Evolutionary conservation across 1,284 basidiomycete species (phyloP).

Genomic region (Cerrena zonata): DNA sequence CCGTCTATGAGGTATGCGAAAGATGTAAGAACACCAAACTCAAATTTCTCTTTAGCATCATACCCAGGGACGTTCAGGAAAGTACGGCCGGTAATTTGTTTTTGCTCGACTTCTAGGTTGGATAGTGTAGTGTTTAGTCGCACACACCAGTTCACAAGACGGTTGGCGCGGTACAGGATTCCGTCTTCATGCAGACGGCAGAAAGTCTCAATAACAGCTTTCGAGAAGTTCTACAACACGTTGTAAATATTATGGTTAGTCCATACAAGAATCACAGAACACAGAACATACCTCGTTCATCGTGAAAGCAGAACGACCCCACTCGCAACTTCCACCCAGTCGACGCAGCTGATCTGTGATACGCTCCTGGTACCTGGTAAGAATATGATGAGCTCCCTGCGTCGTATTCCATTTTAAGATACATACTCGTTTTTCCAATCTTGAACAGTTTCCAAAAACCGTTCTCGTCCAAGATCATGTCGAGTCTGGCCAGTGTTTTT

Average conservation of each 20-base stretch:
- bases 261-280: neutral
- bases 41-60: constrained; percentile 88
- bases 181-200: constrained; percentile 90
- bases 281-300: constrained; percentile 73
- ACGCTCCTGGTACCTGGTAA: constrained; percentile 73
- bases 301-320: constrained; percentile 90
- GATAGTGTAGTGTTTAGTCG: constrained; percentile 93
- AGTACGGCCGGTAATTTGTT: constrained; percentile 84
- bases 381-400: constrained; percentile 8
- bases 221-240: constrained; percentile 57
- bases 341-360: constrained; percentile 89
- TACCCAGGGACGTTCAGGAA: constrained; percentile 91
- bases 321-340: constrained; percentile 92
- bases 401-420: neutral
- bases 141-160: constrained; percentile 98
- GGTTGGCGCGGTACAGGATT: constrained; percentile 91
- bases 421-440: constrained; percentile 94
- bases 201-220: constrained; percentile 90
- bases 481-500: constrained; percentile 81
- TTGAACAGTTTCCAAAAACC: constrained; percentile 88
- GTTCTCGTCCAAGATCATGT: constrained; percentile 91
- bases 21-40: constrained; percentile 94
- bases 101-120: constrained; percentile 96
- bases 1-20: constrained; percentile 91
- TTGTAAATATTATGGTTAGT: neutral